These are phyloP conservation scores for Xylaria intraflava DNA, from an alignment of 495 filamentous ascomycete species.

Conservation along the genomic window DNA sequence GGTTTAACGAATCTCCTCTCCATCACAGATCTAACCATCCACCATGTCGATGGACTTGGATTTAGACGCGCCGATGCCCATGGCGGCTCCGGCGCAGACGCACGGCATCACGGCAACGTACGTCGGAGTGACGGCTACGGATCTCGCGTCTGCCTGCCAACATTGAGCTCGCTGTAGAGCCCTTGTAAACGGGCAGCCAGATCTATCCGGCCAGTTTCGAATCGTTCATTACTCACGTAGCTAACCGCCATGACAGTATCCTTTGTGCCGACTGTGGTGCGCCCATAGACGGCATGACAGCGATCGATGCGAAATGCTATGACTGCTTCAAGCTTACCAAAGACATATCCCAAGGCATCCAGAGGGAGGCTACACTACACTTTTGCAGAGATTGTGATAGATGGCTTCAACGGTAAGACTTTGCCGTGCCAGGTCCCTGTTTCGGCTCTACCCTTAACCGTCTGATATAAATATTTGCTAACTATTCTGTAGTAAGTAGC, in stretches of 20 bases:
- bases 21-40: background rate
- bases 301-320: conserved; percentile 82
- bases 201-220: background rate
- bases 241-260: conserved; percentile 48
- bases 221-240: background rate
- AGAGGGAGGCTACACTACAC: conserved; percentile 73
- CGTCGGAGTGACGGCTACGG: background rate
- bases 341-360: conserved; percentile 90
- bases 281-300: conserved; percentile 82
- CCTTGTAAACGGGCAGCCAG: background rate
- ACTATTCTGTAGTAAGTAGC: conserved; percentile 7
- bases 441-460: background rate
- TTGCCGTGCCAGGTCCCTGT: background rate
- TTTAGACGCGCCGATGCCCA: conserved; percentile 22
- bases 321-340: conserved; percentile 90
- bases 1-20: background rate
- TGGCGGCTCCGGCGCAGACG: conserved; percentile 18
- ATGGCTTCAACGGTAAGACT: conserved; percentile 63
- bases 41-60: conserved; percentile 31
- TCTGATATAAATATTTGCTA: background rate
- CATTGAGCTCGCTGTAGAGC: background rate
- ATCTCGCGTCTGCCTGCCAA: background rate
- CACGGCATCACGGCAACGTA: conserved; percentile 15
- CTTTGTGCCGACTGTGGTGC: conserved; percentile 93
- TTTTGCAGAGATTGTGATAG: conserved; percentile 87